These are phyloP conservation scores for Chlorophyllum brunneum DNA, from an alignment of 768 basidiomycete species.

Conservation along the genomic window DNA sequence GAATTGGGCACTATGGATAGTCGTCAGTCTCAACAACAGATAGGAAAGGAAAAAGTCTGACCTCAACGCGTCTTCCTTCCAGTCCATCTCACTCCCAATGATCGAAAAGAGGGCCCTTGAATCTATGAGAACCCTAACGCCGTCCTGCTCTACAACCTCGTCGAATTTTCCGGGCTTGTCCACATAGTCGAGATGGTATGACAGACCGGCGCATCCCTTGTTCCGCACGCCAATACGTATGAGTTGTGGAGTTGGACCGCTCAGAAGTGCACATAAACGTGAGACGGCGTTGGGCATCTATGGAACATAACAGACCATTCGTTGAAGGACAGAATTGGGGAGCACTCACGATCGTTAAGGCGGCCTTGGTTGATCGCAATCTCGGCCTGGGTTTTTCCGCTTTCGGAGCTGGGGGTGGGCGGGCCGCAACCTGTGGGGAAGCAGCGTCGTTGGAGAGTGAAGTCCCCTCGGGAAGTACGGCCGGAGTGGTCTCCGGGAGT, in stretches of 20 bases:
- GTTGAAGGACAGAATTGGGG: neutral
- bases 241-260: slow-evolving; percentile 84
- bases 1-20: slow-evolving; percentile 61
- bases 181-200: slow-evolving; percentile 94
- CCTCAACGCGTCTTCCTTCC: slow-evolving; percentile 92
- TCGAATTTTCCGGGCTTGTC: slow-evolving; percentile 88
- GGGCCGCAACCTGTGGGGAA: slow-evolving; percentile 68
- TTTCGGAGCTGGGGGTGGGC: slow-evolving; percentile 68
- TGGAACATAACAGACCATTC: neutral
- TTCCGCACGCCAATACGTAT: slow-evolving; percentile 95
- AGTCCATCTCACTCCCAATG: slow-evolving; percentile 99
- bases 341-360: slow-evolving; percentile 62
- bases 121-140: slow-evolving; percentile 90
- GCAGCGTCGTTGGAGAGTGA: slow-evolving; percentile 51
- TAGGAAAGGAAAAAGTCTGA: slow-evolving; percentile 31
- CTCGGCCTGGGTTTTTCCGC: slow-evolving; percentile 59
- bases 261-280: slow-evolving; percentile 68
- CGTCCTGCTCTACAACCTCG: slow-evolving; percentile 95
- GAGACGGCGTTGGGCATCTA: slow-evolving; percentile 80
- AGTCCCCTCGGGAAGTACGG: slow-evolving; percentile 11
- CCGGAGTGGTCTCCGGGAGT: slow-evolving; percentile 8
- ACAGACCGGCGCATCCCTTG: slow-evolving; percentile 90
- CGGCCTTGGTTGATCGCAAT: slow-evolving; percentile 71
- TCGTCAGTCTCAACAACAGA: neutral
- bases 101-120: slow-evolving; percentile 96